These are phyloP conservation scores for Epichloe sibirici DNA, from an alignment of 2,329 filamentous ascomycete genomes.

Conservation along the genomic window DNA sequence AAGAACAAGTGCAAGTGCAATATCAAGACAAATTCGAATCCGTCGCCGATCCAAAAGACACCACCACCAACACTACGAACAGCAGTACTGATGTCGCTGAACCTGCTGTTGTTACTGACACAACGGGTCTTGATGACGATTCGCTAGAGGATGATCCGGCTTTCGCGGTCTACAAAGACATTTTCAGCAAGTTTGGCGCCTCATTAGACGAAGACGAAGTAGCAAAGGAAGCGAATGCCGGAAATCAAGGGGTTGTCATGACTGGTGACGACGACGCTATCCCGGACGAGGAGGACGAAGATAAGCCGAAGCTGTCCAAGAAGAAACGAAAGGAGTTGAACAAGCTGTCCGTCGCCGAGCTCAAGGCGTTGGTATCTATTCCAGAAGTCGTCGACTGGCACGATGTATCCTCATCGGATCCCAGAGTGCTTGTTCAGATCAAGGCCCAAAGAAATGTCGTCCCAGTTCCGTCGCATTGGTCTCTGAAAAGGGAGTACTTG, in stretches of 20 bases:
- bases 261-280: constrained; percentile 78
- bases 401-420: constrained; percentile 83
- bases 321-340: constrained; percentile 88
- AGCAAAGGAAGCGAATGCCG: constrained; percentile 50
- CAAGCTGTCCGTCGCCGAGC: constrained; percentile 86
- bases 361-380: constrained; percentile 82
- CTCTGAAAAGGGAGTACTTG: constrained; percentile 89
- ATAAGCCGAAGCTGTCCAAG: constrained; percentile 68
- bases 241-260: constrained; percentile 75
- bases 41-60: constrained; percentile 16
- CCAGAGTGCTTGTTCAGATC: constrained; percentile 80
- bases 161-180: constrained; percentile 70
- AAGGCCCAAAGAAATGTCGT: constrained; percentile 93
- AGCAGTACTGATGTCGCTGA: constrained; percentile 9
- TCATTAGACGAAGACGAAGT: constrained; percentile 49
- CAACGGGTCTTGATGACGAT: constrained; percentile 49
- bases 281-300: constrained; percentile 65
- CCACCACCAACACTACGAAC: background rate
- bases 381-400: constrained; percentile 98
- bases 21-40: constrained; percentile 8
- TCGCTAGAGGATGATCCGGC: constrained; percentile 56
- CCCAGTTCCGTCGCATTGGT: constrained; percentile 89
- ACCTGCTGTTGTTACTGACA: constrained; percentile 29
- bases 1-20: constrained; percentile 8
- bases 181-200: constrained; percentile 70